Evolutionary conservation across 805 yeast genomes (phyloP), one percentile per base, ranked within the genome.

Genomic region (Cyberlindnera suaveolens): DNA sequence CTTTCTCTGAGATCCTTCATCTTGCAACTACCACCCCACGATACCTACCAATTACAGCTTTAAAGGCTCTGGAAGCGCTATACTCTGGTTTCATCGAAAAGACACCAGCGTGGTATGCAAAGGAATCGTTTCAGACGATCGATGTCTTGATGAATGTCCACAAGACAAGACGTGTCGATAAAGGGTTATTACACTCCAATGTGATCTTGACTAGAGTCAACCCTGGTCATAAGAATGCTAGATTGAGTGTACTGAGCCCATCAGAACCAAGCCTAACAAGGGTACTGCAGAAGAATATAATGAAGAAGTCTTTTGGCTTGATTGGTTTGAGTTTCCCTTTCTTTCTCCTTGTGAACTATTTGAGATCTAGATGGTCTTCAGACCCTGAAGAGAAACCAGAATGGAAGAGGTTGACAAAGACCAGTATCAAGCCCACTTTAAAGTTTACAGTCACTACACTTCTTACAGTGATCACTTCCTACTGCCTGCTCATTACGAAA

Each of bases 1-100:
- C 49, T 3, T 34, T 45, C 6, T 41, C 49, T 38, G 54, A 53
- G 39, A 27, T 54, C 1, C 43, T 48, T 15, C 47, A 46, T n/a
- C 42, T 40, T n/a, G 35, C 31, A 17, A 43, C 39, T 26, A 46
- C 39, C 6, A 42, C 16, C 9, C 59, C 61, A 6, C 42, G 41
- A n/a, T 30, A 42, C 10, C 32, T 51, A 3, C 56, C 60, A 16
- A 33, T 30, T 1, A 9, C 39, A 9, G 16, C 47, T 7, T 38
- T 39, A 5, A 39, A 27, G 13, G 5, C 44, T 1, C 31, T 45
- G 11, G 40, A 34, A 6, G 42, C 27, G 23, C 27, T 50, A n/a
- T 43, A 46, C 16, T 23, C 33, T 4, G 57, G 46, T 3, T 29
- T 53, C 3, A 34, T 53, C 17, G 54, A 52, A 16, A 18, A 17